These are phyloP conservation scores for Drosera spatulata DNA, from an alignment of 179 eudicot genomes.

Conservation along the genomic window DNA sequence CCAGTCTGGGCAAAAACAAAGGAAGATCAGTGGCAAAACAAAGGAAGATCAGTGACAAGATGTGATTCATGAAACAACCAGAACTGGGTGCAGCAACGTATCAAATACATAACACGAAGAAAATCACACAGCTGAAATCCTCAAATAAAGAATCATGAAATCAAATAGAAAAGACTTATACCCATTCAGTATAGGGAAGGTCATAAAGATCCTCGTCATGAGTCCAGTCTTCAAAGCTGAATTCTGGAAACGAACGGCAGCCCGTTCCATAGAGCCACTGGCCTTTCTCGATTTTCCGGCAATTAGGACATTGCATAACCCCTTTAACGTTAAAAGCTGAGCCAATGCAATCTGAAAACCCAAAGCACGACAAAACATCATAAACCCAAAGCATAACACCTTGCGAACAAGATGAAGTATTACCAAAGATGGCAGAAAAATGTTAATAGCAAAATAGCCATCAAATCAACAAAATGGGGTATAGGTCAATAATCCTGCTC, in stretches of 20 bases:
- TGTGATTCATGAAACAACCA: too few relatives aligned
- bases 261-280: slow-evolving; percentile 88
- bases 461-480: too few relatives aligned
- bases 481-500: too few relatives aligned
- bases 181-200: slow-evolving; percentile 76
- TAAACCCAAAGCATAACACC: not conserved
- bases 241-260: slow-evolving; percentile 52
- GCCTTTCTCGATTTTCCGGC: slow-evolving; percentile 96
- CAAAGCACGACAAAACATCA: not conserved
- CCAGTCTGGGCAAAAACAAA: too few relatives aligned
- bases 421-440: not conserved
- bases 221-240: slow-evolving; percentile 69
- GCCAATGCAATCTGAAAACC: slow-evolving; percentile 88
- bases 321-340: slow-evolving; percentile 94
- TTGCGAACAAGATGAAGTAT: not conserved
- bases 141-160: not conserved
- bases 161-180: slow-evolving; percentile 11
- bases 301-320: slow-evolving; percentile 97
- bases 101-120: not conserved
- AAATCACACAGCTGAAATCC: not conserved
- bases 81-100: too few relatives aligned
- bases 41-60: too few relatives aligned
- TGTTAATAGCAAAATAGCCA: not conserved
- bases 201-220: slow-evolving; percentile 95
- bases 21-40: too few relatives aligned